Evolutionary conservation across 129 eudicot genomes (phyloP).

Genomic region (Artemisia argyi): DNA sequence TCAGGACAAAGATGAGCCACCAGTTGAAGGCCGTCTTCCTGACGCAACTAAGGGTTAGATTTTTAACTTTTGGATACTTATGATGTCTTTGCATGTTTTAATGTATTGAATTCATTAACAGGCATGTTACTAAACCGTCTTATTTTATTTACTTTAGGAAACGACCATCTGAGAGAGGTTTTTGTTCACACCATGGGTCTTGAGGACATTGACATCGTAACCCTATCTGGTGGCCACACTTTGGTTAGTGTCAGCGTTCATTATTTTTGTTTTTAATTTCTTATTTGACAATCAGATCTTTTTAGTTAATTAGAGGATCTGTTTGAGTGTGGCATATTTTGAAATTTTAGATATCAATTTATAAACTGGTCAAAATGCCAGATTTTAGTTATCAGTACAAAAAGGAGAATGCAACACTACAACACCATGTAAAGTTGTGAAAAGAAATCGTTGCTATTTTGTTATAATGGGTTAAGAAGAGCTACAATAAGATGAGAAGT

Average conservation of each 20-base stretch:
- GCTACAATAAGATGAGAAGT: too few species aligned
- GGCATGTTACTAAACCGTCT: neutral
- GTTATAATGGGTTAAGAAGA: too few species aligned
- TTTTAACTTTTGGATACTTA: neutral
- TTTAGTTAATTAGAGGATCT: too few species aligned
- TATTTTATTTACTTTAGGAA: slow-evolving; percentile 37
- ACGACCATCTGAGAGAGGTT: slow-evolving; percentile 65
- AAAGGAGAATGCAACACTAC: too few species aligned
- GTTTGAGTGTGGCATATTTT: too few species aligned
- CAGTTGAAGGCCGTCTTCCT: slow-evolving; percentile 87
- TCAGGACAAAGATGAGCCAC: slow-evolving; percentile 75
- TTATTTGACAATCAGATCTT: neutral
- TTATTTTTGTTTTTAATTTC: neutral
- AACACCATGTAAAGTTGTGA: too few species aligned
- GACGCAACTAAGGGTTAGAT: slow-evolving; percentile 66
- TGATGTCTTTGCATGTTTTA: neutral
- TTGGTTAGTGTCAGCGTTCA: slow-evolving; percentile 32
- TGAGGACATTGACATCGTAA: slow-evolving; percentile 73
- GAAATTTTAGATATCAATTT: too few species aligned
- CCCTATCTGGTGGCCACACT: slow-evolving; percentile 87
- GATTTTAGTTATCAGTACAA: too few species aligned
- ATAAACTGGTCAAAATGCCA: too few species aligned
- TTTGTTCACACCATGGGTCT: slow-evolving; percentile 74
- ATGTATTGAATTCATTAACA: neutral
- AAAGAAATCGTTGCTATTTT: too few species aligned